These are phyloP conservation scores for Furcasterigmium sp. DNA, from an alignment of 2,329 filamentous ascomycete species.

Conservation along the genomic window DNA sequence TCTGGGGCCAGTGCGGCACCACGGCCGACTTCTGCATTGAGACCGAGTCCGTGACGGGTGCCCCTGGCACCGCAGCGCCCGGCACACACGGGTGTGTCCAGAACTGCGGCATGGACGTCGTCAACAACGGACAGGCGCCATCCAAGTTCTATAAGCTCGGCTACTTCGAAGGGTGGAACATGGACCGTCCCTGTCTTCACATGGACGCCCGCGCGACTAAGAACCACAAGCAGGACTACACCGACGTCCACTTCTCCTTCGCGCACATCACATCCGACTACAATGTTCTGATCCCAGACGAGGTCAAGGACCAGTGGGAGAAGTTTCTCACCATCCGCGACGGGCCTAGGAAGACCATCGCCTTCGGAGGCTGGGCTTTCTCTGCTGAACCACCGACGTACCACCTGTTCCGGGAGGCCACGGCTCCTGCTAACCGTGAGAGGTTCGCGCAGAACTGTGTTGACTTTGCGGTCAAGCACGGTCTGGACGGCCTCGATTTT, in stretches of 20 bases:
- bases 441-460: slow-evolving; percentile 29
- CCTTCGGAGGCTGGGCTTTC: slow-evolving; percentile 39
- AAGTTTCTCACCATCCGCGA: slow-evolving; percentile 12
- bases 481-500: slow-evolving; percentile 33
- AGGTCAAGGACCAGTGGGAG: neutral
- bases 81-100: slow-evolving; percentile 30
- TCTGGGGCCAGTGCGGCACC: slow-evolving; percentile 5
- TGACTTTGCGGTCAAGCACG: slow-evolving; percentile 31
- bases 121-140: slow-evolving; percentile 15
- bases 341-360: slow-evolving; percentile 28
- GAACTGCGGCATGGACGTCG: slow-evolving; percentile 30
- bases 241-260: slow-evolving; percentile 27
- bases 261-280: slow-evolving; percentile 16
- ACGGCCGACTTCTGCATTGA: slow-evolving; percentile 14
- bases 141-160: slow-evolving; percentile 15
- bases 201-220: slow-evolving; percentile 17
- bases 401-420: slow-evolving; percentile 28
- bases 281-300: slow-evolving; percentile 10
- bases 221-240: slow-evolving; percentile 10
- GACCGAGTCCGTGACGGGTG: slow-evolving; percentile 18
- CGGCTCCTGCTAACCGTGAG: slow-evolving; percentile 26
- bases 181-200: slow-evolving; percentile 21
- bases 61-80: slow-evolving; percentile 27
- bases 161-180: slow-evolving; percentile 29
- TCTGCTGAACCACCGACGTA: slow-evolving; percentile 30